Conservation (phyloP, 2,329 filamentous ascomycete genomes). For the Colletotrichum limetticola region DNA sequence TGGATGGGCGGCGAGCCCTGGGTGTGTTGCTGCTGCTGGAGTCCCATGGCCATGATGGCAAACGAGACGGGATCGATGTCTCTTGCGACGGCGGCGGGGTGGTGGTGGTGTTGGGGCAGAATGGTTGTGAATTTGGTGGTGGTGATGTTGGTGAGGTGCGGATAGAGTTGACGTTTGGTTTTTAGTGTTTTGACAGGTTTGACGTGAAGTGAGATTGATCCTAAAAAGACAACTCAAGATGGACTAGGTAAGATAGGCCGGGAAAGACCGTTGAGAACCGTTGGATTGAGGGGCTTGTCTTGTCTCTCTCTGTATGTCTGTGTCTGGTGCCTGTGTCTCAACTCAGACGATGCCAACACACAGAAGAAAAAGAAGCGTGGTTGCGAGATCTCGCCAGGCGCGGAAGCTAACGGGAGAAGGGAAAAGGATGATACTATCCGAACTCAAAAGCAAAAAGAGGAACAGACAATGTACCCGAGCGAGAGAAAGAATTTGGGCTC, state of each 20-base stretch:
- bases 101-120: neutral
- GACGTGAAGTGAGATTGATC: neutral
- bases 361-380: neutral
- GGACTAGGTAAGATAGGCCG: neutral
- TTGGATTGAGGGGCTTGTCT: neutral
- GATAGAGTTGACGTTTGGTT: neutral
- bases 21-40: conserved; percentile 28
- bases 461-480: neutral
- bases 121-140: neutral
- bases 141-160: neutral
- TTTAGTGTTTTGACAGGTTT: neutral
- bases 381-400: no score
- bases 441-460: neutral
- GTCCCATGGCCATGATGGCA: conserved; percentile 31
- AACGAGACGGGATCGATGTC: conserved; percentile 12
- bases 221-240: neutral
- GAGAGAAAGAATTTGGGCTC: neutral
- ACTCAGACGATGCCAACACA: neutral
- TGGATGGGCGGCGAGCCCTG: conserved; percentile 23
- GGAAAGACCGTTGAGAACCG: neutral
- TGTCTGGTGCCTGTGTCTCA: neutral
- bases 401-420: neutral
- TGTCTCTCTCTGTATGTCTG: neutral
- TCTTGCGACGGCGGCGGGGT: neutral
- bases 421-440: neutral